These are phyloP conservation scores for Datura wrightii DNA, from an alignment of 257 asterid genomes.

Conservation along the genomic window DNA sequence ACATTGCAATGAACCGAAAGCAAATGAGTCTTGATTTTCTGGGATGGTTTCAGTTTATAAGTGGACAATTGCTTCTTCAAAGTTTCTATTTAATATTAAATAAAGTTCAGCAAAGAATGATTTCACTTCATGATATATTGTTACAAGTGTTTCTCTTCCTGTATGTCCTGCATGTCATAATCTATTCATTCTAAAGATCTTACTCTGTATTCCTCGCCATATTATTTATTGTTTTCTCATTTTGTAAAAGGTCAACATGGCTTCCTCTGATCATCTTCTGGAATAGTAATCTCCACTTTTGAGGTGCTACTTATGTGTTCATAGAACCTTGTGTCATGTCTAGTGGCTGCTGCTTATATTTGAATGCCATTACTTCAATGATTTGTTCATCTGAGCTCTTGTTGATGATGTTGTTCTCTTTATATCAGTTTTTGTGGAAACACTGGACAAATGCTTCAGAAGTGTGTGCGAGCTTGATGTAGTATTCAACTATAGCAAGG, in stretches of 20 bases:
- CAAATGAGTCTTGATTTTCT: neutral
- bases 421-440: slow-evolving; percentile 44
- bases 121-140: neutral
- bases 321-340: neutral
- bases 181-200: neutral
- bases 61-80: neutral
- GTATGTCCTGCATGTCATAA: neutral
- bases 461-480: slow-evolving; percentile 50
- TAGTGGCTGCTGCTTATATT: neutral
- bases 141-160: neutral
- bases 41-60: neutral
- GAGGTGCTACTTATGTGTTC: neutral
- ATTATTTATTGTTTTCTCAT: neutral
- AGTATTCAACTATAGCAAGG: slow-evolving; percentile 44
- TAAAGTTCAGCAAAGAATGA: neutral
- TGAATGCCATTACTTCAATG: neutral
- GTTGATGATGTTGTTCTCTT: slow-evolving; percentile 18
- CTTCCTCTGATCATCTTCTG: neutral
- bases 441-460: slow-evolving; percentile 50
- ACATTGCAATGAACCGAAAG: neutral
- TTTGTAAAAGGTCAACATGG: neutral
- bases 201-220: neutral
- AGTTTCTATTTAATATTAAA: neutral
- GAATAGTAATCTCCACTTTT: neutral
- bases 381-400: neutral